Evolutionary conservation across 371 early-diverging fungal species (phyloP).

Genomic region (Rhizopus sp.): DNA sequence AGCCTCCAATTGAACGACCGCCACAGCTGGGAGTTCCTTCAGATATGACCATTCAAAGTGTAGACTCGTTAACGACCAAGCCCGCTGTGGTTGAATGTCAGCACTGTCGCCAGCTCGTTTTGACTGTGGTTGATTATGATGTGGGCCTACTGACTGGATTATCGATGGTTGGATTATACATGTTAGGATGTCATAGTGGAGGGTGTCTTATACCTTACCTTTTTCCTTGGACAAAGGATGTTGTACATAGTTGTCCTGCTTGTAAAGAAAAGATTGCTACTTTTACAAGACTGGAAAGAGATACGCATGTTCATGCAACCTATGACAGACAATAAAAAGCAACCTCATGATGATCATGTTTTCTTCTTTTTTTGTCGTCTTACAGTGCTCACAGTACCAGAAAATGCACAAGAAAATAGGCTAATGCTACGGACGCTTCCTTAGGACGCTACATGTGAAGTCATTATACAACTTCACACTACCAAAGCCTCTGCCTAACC

Average conservation of each 20-base stretch:
- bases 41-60: neutral
- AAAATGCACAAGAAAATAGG: too few relatives aligned
- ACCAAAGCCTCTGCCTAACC: too few relatives aligned
- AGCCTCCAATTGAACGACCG: neutral
- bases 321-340: neutral
- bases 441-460: too few relatives aligned
- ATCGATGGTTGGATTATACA: slow-evolving; percentile 14
- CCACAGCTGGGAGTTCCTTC: neutral
- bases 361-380: too few relatives aligned
- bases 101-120: slow-evolving; percentile 18
- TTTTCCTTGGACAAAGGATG: slow-evolving; percentile 24
- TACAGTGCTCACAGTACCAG: too few relatives aligned
- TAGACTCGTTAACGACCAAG: slow-evolving; percentile 4
- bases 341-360: neutral
- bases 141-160: slow-evolving; percentile 21
- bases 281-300: slow-evolving; percentile 23
- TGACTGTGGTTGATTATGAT: slow-evolving; percentile 16
- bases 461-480: too few relatives aligned
- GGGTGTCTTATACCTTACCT: slow-evolving; percentile 17
- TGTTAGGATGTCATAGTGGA: slow-evolving; percentile 16
- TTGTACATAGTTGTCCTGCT: slow-evolving; percentile 19
- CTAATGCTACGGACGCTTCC: too few relatives aligned
- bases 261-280: slow-evolving; percentile 24
- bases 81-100: slow-evolving; percentile 22
- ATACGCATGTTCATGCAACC: slow-evolving; percentile 11